Evolutionary conservation across 2,329 filamentous ascomycete species (phyloP), one percentile per base, ranked within the genome.

Genomic region (Ophiobolus disseminans): DNA sequence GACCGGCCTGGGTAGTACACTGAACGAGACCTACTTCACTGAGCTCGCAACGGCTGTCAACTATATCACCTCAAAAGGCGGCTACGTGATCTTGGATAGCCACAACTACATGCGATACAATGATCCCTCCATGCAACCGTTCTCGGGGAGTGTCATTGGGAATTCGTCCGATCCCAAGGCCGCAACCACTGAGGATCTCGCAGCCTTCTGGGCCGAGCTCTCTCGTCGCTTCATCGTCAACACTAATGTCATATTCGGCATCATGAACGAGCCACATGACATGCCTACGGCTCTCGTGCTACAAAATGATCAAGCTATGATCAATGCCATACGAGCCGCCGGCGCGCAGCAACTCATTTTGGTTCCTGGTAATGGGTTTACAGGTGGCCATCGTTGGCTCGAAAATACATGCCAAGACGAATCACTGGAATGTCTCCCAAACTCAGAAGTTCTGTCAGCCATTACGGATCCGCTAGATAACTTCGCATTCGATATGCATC

Each of bases 91-190:
- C 49, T 64, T 82, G 2, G 79, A 81, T 58, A 78, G 78, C 2
- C 79, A 81, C 66, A 81, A 80, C 61, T 65, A 81, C 59, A 81
- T 81, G 79, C 57, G 58, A 26, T 82, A 82, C 63, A 80, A 80
- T 54, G 72, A 82, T 56, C 79, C 79, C 1, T 76, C 73, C 14
- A 69, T 72, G 22, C 79, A 82, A 58, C 79, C 80, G 3, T 74
- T 66, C 45, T 75, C 73, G 5, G 79, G 79, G 31, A 77, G 75
- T 55, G 72, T 81, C 9, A 81, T 82, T 52, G 79, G 79, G 19
- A 75, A 80, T 61, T 63, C 69, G 0, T 67, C 70, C 1, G 77
- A 82, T 65, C 45, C 71, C 0, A 73, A 66, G 3, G 75, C 79
- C 9, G 76, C 78, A 9, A 78, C 77, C 3, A 80, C 77, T 7